These are phyloP conservation scores for Vigna radiata DNA, from an alignment of 306 rosid genomes.

Conservation along the genomic window DNA sequence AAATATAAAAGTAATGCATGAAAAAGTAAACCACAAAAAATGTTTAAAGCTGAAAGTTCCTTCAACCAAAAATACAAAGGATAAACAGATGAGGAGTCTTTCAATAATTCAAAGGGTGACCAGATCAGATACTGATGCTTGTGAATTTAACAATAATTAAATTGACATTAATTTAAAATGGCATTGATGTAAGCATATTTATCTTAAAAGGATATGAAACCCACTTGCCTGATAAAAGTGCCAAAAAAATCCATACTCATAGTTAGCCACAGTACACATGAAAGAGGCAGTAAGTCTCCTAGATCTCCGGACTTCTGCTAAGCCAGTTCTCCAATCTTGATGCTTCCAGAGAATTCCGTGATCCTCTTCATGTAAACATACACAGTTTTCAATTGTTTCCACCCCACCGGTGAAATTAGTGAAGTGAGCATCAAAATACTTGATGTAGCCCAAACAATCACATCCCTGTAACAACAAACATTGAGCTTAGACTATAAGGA, in stretches of 20 bases:
- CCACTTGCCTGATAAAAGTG: slow-evolving; percentile 92
- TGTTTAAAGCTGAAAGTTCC: background rate
- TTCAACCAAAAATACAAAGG: slow-evolving; percentile 5
- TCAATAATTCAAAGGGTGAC: slow-evolving; percentile 16
- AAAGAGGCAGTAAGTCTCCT: slow-evolving; percentile 86
- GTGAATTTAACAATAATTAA: slow-evolving; percentile 28
- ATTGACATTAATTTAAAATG: background rate
- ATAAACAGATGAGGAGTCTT: slow-evolving; percentile 4
- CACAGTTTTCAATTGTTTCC: slow-evolving; percentile 88
- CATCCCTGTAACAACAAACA: slow-evolving; percentile 68
- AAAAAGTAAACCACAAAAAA: background rate
- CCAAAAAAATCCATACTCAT: slow-evolving; percentile 95
- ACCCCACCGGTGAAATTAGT: slow-evolving; percentile 92
- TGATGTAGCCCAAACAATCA: slow-evolving; percentile 90
- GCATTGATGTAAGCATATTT: slow-evolving; percentile 24
- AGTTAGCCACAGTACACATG: slow-evolving; percentile 90
- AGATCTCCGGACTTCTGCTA: slow-evolving; percentile 96
- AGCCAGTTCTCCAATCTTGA: slow-evolving; percentile 98
- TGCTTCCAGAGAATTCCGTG: slow-evolving; percentile 96
- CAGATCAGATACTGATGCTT: slow-evolving; percentile 14
- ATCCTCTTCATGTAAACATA: slow-evolving; percentile 94
- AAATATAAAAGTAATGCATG: background rate
- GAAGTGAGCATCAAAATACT: slow-evolving; percentile 93
- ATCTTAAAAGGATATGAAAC: slow-evolving; percentile 20
- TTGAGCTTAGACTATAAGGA: slow-evolving; percentile 42